Evolutionary conservation across 2,329 filamentous ascomycete genomes (phyloP).

Genomic region (Clarireedia sp.): DNA sequence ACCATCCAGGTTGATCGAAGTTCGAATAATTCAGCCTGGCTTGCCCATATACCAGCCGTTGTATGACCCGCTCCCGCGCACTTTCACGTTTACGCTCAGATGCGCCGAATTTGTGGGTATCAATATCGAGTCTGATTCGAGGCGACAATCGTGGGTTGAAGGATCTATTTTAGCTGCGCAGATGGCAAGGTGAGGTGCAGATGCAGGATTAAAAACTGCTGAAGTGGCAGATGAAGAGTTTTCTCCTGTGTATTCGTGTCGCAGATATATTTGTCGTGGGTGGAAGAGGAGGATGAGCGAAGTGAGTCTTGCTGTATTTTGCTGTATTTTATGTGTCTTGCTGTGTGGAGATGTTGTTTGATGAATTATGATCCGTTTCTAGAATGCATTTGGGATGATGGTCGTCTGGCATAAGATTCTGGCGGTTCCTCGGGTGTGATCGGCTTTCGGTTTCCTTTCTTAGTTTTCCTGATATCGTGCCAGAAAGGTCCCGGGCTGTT

Average conservation of each 20-base stretch:
- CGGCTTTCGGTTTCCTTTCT: neutral
- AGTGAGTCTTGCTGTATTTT: neutral
- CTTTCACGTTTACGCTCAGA: neutral
- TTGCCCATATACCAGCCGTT: neutral
- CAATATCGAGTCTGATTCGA: neutral
- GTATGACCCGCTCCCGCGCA: neutral
- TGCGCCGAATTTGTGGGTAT: neutral
- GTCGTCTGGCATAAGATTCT: neutral
- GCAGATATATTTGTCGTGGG: neutral
- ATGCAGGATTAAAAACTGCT: neutral
- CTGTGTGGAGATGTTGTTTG: neutral
- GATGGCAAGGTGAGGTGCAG: too few relatives aligned
- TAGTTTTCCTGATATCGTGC: neutral
- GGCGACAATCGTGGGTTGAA: neutral
- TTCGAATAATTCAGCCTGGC: neutral
- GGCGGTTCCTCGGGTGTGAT: neutral
- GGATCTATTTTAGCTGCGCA: too few relatives aligned
- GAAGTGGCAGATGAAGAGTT: neutral
- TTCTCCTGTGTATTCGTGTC: neutral
- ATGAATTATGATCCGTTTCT: neutral
- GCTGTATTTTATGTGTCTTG: neutral
- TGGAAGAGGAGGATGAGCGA: neutral
- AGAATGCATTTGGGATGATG: neutral
- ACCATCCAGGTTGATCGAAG: neutral
- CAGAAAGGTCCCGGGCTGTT: neutral